Base-by-base conservation (phyloP, 2,329 filamentous ascomycete genomes). In the Diplodia sapinea region DNA sequence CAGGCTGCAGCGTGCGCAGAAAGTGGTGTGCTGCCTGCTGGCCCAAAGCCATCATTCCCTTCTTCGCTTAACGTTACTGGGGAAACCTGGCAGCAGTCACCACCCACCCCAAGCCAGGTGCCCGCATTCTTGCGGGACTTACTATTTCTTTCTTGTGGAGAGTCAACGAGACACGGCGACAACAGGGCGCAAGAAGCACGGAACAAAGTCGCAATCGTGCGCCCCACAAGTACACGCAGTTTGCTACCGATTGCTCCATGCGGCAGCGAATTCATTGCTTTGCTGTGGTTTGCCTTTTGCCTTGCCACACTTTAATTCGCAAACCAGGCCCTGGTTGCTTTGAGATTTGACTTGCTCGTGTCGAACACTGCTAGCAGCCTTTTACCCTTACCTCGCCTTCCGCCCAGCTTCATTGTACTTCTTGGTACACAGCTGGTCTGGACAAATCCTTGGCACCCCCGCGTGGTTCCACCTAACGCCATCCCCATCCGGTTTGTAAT, bases 41-140 rank as follows among this genome's bases (percentile, higher is more conserved):
- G 20, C 49, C 29, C 54, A 61, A 61, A 67, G 56, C 54, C 56
- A 67, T 65, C 62, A 65, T 65, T 43, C 59, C 59, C 59, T 63
- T 33, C 26, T 65, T 65, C 62, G 62, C 62, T 65, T 65, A 65
- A 51, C 62, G 62, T 65, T 55, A 55, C 62, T 65, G 36, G 62
- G 62, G 62, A 50, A 65, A 65, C 62, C 29, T 40, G 36, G 31
- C 57, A 33, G 57, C 57, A 50, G 50, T 50, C 57, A 50, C 59
- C 59, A 33, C 59, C 29, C 57, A 11, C 40, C 40, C 40, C 47
- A 50, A 12, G 2, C 20, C 50, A 23, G 6, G 31, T 33, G 31
- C 31, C 31, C 8, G 31, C 6, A 9, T 6, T 33, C 31, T 33
- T 33, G 11, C 23, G 26, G 11, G 20, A 38, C 8, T 17, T n/a